Evolutionary conservation across 2,329 filamentous ascomycete genomes (phyloP).

Genomic region (Fusarium sp.): DNA sequence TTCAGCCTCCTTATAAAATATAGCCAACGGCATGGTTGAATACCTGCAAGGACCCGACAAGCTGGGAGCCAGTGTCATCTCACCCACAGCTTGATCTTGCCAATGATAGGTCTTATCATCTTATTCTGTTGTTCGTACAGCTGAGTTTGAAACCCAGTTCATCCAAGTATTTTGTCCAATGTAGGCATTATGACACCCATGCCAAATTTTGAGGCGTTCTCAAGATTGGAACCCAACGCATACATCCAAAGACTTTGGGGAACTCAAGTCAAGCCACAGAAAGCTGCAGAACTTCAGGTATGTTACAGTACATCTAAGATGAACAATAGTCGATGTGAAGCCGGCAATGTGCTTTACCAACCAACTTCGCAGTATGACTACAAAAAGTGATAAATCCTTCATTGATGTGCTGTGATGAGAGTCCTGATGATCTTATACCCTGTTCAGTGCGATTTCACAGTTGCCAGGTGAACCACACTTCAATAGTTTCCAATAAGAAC

Average conservation of each 20-base stretch:
- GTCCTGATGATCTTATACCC: slow-evolving; percentile 28
- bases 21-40: background rate
- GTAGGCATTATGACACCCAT: slow-evolving; percentile 2
- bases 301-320: slow-evolving; percentile 9
- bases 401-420: slow-evolving; percentile 1
- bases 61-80: slow-evolving; percentile 25
- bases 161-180: background rate
- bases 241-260: slow-evolving; percentile 4
- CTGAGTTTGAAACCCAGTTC: background rate
- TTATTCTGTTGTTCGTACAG: background rate
- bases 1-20: background rate
- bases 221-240: slow-evolving; percentile 36
- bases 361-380: background rate
- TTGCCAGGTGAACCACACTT: background rate
- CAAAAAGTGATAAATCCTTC: slow-evolving; percentile 5
- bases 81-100: slow-evolving; percentile 4
- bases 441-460: background rate
- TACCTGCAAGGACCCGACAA: slow-evolving; percentile 24
- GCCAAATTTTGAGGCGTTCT: slow-evolving; percentile 18
- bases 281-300: slow-evolving; percentile 21
- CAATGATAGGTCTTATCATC: slow-evolving; percentile 5
- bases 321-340: slow-evolving; percentile 3
- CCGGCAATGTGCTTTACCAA: slow-evolving; percentile 5
- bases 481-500: slow-evolving; percentile 7
- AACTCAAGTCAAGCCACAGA: slow-evolving; percentile 23